Conservation (phyloP, 176 grass and related monocot genomes). For the Avena atlantica region DNA sequence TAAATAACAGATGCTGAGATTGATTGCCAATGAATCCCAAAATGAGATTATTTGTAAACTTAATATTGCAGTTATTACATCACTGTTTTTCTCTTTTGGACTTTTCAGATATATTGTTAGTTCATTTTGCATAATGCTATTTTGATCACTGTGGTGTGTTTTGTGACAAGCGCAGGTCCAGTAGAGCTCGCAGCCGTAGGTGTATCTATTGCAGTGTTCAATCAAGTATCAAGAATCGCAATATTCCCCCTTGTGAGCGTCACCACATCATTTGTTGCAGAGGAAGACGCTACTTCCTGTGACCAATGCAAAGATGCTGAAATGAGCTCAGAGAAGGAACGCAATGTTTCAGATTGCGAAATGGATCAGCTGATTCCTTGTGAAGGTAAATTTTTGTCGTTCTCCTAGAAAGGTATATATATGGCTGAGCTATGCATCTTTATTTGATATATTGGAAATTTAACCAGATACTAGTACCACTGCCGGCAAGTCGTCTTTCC, state of each 20-base stretch:
- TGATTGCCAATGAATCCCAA: background rate
- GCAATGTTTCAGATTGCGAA: slow-evolving; percentile 48
- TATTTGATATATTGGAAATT: slow-evolving; percentile 8
- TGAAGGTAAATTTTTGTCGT: slow-evolving; percentile 41
- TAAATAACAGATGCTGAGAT: background rate
- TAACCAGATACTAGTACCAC: slow-evolving; percentile 40
- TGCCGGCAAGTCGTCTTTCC: slow-evolving; percentile 20
- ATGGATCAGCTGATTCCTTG: slow-evolving; percentile 56
- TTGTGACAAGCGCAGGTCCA: slow-evolving; percentile 65
- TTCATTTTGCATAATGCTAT: background rate
- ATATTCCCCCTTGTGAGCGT: slow-evolving; percentile 94
- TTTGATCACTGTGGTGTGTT: slow-evolving; percentile 20
- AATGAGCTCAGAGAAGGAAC: slow-evolving; percentile 41
- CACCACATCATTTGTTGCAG: slow-evolving; percentile 96
- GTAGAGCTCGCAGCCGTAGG: slow-evolving; percentile 88
- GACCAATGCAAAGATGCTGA: slow-evolving; percentile 28
- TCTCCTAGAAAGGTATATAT: background rate
- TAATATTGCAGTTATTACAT: slow-evolving; percentile 16
- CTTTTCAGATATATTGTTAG: background rate
- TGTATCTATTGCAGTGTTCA: slow-evolving; percentile 87
- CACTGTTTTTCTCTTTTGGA: background rate
- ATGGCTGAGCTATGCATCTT: background rate
- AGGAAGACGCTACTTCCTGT: slow-evolving; percentile 74
- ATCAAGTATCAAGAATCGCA: slow-evolving; percentile 87
- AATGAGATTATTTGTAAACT: background rate